These are phyloP conservation scores for Arabidopsis lyrata DNA, from an alignment of 441 rosid genomes.

Conservation along the genomic window DNA sequence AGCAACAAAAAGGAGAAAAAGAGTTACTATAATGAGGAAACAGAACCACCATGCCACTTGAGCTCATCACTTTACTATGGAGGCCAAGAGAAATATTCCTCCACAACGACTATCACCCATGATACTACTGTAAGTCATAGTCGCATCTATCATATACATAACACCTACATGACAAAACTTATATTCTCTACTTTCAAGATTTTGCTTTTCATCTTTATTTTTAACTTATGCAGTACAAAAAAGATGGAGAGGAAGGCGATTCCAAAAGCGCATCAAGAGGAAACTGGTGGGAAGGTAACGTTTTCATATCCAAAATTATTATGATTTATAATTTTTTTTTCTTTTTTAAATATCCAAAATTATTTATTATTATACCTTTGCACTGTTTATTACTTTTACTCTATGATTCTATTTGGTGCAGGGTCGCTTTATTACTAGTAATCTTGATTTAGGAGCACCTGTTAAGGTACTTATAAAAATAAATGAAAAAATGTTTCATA, in stretches of 20 bases:
- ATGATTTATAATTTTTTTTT: too few species aligned
- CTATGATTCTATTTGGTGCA: conserved; percentile 13
- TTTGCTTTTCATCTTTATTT: conserved; percentile 20
- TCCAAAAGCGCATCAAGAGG: conserved; percentile 80
- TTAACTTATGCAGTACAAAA: conserved; percentile 51
- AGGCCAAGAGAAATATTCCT: conserved; percentile 88
- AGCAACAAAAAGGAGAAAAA: conserved; percentile 47
- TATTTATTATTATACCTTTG: conserved; percentile 1
- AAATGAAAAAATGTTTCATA: neutral
- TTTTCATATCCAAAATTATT: conserved; percentile 2
- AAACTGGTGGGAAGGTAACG: conserved; percentile 90
- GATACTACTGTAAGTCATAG: conserved; percentile 38
- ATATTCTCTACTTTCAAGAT: conserved; percentile 17
- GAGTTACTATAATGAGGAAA: conserved; percentile 57
- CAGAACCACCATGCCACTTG: conserved; percentile 69
- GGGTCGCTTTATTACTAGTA: conserved; percentile 46
- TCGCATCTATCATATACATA: conserved; percentile 19
- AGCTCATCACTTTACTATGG: conserved; percentile 95
- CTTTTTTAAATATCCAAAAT: neutral
- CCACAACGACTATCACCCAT: conserved; percentile 40
- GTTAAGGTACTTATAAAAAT: conserved; percentile 16
- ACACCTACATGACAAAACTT: conserved; percentile 24
- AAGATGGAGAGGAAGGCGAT: conserved; percentile 70
- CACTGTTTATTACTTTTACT: neutral
- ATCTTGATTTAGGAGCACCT: neutral